Evolutionary conservation across 768 basidiomycete species (phyloP), one percentile per base, ranked within the genome.

Genomic region (Suillus bovinus): DNA sequence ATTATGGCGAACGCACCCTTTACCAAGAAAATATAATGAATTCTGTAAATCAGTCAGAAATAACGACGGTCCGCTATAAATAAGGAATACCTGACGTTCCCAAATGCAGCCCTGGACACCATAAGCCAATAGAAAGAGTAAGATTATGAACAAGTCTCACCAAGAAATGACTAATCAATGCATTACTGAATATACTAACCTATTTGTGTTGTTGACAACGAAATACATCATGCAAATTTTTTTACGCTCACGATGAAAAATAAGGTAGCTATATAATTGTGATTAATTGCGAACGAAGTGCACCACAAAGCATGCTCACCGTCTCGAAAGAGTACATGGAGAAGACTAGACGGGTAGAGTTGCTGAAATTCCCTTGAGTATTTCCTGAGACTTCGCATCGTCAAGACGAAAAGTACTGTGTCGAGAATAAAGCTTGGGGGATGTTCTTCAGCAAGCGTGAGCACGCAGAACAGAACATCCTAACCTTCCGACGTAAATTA

Each of bases 81-180:
- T 3, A 31, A 17, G 5, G 22, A 22, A 55, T n/a, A 56, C 49
- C 49, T 65, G 17, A 69, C 69, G 0, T n/a, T 0, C 11, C 24
- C 3, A 20, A 47, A 55, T 8, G 54, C 58, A 13, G 62, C 64
- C 69, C 66, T 70, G 27, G 8, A 22, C 42, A 58, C 33, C 5
- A 29, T 55, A 2, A 29, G 27, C 3, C 14, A 24, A 39, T 49
- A 36, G 24, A 5, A 54, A 22, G 14, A 36, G 11, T 29, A 46
- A 27, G 36, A 22, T 11, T 6, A 20, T 56, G 44, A 38, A 5
- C 29, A 17, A 11, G 60, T 22, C 66, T 52, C 50, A 69, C 68
- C 63, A 69, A 46, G 66, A 64, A 3, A 58, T 13, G 1, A 69
- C 57, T n/a, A n/a, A 34, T 39, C 8, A 59, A 60, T 13, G 58